Conservation (phyloP, 2,329 filamentous ascomycete species). For the Aspergillus pseudoglaucus region DNA sequence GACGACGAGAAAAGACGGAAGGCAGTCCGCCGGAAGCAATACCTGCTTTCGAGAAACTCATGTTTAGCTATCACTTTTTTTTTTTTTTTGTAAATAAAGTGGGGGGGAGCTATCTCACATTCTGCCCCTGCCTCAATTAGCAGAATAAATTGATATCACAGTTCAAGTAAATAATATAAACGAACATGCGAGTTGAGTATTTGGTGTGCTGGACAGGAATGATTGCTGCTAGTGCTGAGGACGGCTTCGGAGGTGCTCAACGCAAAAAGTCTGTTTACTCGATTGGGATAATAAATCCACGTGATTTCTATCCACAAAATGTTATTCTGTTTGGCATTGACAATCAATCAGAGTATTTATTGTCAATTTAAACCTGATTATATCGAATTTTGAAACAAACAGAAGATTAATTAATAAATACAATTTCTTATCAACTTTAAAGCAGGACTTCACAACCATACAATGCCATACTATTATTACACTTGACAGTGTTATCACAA, state of each 20-base stretch:
- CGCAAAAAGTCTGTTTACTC: not conserved
- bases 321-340: no score
- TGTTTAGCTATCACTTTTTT: not conserved
- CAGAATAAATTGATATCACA: not conserved
- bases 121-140: not conserved
- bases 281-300: not conserved
- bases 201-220: not conserved
- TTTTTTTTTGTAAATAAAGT: no score
- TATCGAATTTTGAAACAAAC: not conserved
- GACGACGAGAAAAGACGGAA: slow-evolving; percentile 45
- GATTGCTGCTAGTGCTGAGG: not conserved
- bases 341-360: no score
- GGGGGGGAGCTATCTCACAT: no score
- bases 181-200: not conserved
- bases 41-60: slow-evolving; percentile 36
- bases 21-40: slow-evolving; percentile 52
- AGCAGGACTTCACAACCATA: no score
- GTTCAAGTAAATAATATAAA: not conserved
- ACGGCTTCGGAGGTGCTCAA: not conserved
- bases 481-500: no score
- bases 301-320: not conserved
- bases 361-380: not conserved
- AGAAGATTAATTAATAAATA: no score
- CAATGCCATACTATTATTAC: no score
- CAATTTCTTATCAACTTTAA: no score